phyloP scores from a whole-genome alignment of 306 rosid genomes.

The Carpinus fangiana region DNA sequence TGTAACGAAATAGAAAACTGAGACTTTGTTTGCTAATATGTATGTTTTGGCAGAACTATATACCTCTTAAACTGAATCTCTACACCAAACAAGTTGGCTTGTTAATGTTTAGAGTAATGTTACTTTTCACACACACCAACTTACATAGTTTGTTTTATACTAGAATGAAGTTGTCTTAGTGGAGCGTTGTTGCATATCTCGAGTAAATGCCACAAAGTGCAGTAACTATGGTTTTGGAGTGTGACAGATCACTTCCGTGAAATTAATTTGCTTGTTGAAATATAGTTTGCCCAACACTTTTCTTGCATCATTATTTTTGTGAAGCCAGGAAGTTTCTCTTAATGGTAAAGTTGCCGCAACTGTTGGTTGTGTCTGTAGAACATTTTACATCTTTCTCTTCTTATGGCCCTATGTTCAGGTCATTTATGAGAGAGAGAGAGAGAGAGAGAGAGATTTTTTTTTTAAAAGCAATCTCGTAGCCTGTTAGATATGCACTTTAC shows the following conservation, averaged over 20 bases:
- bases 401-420: background rate
- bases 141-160: no score
- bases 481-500: background rate
- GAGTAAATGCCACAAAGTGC: background rate
- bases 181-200: background rate
- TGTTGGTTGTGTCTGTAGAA: background rate
- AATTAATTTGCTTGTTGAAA: background rate
- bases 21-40: background rate
- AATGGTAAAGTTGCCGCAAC: background rate
- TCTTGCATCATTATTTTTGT: background rate
- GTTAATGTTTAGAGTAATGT: background rate
- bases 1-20: background rate
- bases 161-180: background rate
- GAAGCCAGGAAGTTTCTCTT: background rate
- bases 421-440: background rate
- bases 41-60: background rate
- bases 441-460: background rate
- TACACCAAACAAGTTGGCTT: background rate
- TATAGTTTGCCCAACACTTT: background rate
- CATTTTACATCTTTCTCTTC: background rate
- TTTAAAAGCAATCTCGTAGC: background rate
- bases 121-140: no score
- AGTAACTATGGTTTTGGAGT: background rate
- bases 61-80: constrained; percentile 1
- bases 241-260: background rate